Evolutionary conservation across 164 flowering plant genomes (phyloP), one percentile per base, ranked within the genome.

Genomic region (Umbellularia californica): DNA sequence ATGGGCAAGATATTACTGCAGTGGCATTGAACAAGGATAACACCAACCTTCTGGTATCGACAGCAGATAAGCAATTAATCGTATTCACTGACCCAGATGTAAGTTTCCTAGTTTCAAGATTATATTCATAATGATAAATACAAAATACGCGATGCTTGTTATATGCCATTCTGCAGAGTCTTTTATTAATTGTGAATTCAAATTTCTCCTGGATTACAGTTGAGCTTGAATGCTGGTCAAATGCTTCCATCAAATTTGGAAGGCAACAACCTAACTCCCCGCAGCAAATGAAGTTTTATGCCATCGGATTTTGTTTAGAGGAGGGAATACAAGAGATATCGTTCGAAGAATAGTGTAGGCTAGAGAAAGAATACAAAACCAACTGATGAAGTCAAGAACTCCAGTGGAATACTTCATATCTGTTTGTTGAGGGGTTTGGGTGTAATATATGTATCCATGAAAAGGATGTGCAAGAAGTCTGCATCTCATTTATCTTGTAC

Each of bases 241-340:
- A 92, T 93, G 97, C 98, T 93, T 74, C 92, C 89, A 85, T 93
- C 92, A 77, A 96, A 97, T 22, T 90, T 94, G 96, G 97, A 93
- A 87, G 94, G 97, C 50, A 93, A 92, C 65, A 93, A 92, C 30
- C 86, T 89, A 14, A 89, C 89, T 69, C 94, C 97, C 72, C 91
- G 88, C 24, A 90, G 88, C 50, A 90, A 89, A 71, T 90, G 83
- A 84, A 78, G 67, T 65, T 5, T 28, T 30, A 15, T 13, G 50
- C 15, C 69, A 68, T 75, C 62, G 17, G 27, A 27, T 65, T 73
- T 65, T 27, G 11, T 66, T 51, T 41, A 24, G 64, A 12, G 41
- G 5, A 24, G 47, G 58, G 68, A 50, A 33, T 14, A 14, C 41
- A 41, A 27, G 19, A n/a, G 23, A 58, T 67, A 60, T 60, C 19